Evolutionary conservation across 129 eudicot genomes (phyloP), one percentile per base, ranked within the genome.

Genomic region (Scalesia atractyloides): DNA sequence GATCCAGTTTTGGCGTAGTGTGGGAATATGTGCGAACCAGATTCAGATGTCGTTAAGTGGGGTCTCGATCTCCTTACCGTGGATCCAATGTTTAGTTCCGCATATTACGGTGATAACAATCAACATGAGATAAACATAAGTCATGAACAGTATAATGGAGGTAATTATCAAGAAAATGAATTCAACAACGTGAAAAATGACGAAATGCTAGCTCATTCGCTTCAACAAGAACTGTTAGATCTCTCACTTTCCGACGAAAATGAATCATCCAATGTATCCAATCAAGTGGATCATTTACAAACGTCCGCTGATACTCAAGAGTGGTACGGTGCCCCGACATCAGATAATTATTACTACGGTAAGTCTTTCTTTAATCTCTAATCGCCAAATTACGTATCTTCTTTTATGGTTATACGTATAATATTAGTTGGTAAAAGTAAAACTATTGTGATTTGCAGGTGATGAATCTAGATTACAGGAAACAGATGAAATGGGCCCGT

Each of bases 211-310:
- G 92, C 92, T 64, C 90, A 71, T 75, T 70, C 96, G 71, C 90
- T 91, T 67, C 96, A 91, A 76, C 92, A 88, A 82, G 92, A 91
- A 82, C 68, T 91, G 56, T 73, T 86, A 64, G 87, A 84, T 59
- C 68, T 88, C 71, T 77, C 97, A 11, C 79, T 86, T 76, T 64
- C 69, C 72, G 96, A 83, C 64, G 89, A 73, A 51, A 70, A 80
- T 78, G 89, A 82, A 68, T 67, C 30, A 66, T 70, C 87, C 19
- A 51, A 76, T 68, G 44, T 73, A 54, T 76, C 80, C 58, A 46
- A 66, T 53, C n/a, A 72, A 3, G 80, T 10, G 4, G 80, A 83
- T 53, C 76, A 70, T 22, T 52, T 76, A 58, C 86, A 80, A 73
- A 65, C 80, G 58, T 61, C 89, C 59, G 66, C 50, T 13, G 80